phyloP scores from a whole-genome alignment of 768 basidiomycete genomes.

The Sistotremastrum niveocremeum region DNA sequence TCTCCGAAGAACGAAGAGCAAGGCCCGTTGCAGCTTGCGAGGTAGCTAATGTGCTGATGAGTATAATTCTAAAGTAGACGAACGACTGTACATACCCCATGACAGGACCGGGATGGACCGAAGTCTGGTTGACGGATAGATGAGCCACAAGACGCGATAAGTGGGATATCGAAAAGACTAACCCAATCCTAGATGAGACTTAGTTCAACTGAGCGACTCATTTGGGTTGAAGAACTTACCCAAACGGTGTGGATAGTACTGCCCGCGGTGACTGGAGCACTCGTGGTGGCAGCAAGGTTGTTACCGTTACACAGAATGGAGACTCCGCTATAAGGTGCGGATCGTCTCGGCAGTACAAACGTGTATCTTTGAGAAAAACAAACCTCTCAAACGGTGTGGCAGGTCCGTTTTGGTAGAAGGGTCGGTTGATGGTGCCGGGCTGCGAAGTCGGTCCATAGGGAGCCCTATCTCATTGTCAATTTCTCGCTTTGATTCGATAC shows the following conservation, averaged over 20 bases:
- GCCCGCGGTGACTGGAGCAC: background rate
- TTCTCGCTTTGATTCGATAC: too few species aligned
- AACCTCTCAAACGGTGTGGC: background rate
- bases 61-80: too few species aligned
- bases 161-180: too few species aligned
- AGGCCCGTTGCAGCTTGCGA: background rate
- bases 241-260: background rate
- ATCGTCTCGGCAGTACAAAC: background rate
- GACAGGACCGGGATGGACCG: too few species aligned
- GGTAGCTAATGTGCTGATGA: background rate
- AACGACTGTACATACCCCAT: too few species aligned
- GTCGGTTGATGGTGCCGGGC: background rate
- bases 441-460: background rate
- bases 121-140: too few species aligned
- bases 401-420: background rate
- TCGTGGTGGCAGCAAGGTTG: background rate
- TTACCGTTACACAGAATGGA: background rate
- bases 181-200: too few species aligned
- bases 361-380: background rate
- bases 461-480: background rate
- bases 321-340: background rate
- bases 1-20: background rate
- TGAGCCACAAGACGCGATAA: too few species aligned
- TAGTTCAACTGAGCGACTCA: too few species aligned
- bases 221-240: background rate